A percentile compares a stretch with the other conserved stretches of the same genome.
Conservation (phyloP, 2,329 filamentous ascomycete species). For the Neofusicoccum kwambonambiense region DNA sequence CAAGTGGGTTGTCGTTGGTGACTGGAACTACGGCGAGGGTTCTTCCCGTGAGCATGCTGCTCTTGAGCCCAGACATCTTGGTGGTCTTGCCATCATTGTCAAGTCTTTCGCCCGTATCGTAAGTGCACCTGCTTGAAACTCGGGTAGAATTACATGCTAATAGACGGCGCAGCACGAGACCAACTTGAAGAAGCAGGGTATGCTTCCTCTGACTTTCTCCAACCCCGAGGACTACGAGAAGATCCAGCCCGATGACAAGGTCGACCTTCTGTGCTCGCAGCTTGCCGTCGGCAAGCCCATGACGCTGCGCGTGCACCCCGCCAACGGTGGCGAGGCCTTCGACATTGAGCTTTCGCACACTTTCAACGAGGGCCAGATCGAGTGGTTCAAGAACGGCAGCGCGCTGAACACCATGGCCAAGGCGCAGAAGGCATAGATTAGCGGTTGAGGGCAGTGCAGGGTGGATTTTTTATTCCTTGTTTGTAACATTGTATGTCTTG, state of each 20-base stretch:
- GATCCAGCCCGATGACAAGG: constrained; percentile 88
- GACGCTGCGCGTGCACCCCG: constrained; percentile 88
- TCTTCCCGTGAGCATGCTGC: constrained; percentile 97
- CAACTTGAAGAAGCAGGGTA: constrained; percentile 99
- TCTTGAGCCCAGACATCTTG: constrained; percentile 94
- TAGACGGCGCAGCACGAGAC: constrained; percentile 73
- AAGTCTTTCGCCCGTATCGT: constrained; percentile 93
- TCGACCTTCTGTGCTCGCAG: constrained; percentile 86
- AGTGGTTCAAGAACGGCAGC: constrained; percentile 99
- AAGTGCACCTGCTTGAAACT: constrained; percentile 30
- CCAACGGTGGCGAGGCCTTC: constrained; percentile 72
- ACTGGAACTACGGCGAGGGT: constrained; percentile 99
- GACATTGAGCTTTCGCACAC: constrained; percentile 87
- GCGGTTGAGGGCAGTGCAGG: neutral
- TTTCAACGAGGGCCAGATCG: constrained; percentile 96
- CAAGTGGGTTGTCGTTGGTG: constrained; percentile 95
- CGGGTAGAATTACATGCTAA: constrained; percentile 18
- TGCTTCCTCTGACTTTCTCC: constrained; percentile 95
- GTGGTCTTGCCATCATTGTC: constrained; percentile 94
- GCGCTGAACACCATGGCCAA: constrained; percentile 99
- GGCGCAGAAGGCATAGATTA: constrained; percentile 32
- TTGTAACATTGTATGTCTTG: constrained; percentile 19
- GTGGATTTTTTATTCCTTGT: constrained; percentile 8
- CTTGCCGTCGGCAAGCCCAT: constrained; percentile 90
- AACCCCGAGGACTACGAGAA: constrained; percentile 97